Evolutionary conservation across 1,284 basidiomycete species (phyloP).

Genomic region (Spongiforma sp.): DNA sequence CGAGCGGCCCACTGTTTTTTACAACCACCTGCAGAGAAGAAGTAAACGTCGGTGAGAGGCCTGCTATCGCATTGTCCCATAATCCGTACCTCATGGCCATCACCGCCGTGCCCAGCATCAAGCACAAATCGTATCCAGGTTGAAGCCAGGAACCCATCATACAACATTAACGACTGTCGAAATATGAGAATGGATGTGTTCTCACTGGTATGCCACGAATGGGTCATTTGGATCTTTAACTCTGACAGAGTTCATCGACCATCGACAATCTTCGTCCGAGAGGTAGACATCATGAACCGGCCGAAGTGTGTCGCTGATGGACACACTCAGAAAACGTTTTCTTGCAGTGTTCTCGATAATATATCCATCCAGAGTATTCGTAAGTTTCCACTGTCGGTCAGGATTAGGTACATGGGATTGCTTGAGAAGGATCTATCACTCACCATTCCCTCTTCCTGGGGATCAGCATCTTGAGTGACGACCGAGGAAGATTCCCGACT

Average conservation of each 20-base stretch:
- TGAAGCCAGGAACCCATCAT: too few species aligned
- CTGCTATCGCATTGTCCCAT: too few species aligned
- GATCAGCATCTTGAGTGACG: not conserved
- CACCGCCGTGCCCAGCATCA: too few species aligned
- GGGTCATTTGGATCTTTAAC: too few species aligned
- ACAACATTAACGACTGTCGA: too few species aligned
- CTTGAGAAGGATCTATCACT: not conserved
- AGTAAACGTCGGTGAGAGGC: too few species aligned
- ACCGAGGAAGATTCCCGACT: not conserved
- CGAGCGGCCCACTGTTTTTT: too few species aligned
- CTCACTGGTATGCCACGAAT: constrained; percentile 2
- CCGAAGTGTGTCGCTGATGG: not conserved
- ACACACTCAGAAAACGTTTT: not conserved
- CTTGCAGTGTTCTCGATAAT: not conserved
- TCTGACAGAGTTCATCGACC: constrained; percentile 7
- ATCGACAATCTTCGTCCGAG: not conserved
- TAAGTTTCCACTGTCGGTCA: constrained; percentile 12
- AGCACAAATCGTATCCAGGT: too few species aligned
- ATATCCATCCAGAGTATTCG: constrained; percentile 1
- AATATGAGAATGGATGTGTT: too few species aligned
- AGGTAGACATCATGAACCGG: not conserved
- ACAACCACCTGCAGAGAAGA: too few species aligned
- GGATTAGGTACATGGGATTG: too few species aligned
- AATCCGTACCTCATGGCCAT: too few species aligned
- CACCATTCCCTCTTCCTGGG: not conserved